Evolutionary conservation across 2,329 filamentous ascomycete genomes (phyloP), one percentile per base, ranked within the genome.

Genomic region (Cercospora zeina): DNA sequence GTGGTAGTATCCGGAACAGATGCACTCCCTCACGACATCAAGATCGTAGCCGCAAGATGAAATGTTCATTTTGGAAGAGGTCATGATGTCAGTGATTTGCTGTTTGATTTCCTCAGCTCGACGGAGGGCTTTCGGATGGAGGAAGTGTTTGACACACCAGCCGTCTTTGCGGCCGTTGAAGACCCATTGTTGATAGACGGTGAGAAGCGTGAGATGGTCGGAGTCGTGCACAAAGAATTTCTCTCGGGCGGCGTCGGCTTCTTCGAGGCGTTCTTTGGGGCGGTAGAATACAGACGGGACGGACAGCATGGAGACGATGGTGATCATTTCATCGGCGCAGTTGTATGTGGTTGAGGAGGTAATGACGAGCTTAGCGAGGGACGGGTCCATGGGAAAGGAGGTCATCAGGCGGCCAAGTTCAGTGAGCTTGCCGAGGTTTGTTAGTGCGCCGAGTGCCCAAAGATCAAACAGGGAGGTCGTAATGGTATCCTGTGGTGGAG

Each of bases 211-310:
- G 42, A 99, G 81, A 74, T 99, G 95, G 75, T 99, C 95, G 1
- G 92, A 97, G 77, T 99, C 95, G 30, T 95, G 92, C 7, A 99
- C 95, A 78, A 96, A 97, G 77, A 99, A 99, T 76, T 97, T 97
- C 75, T 99, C 95, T 30, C 93, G 87, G 34, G 95, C 93, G 0
- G 93, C 88, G 72, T 99, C 95, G 5, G 93, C 95, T 79, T 99
- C 95, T 73, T 99, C 95, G 71, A 96, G 90, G 1, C 95, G 89
- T 76, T 99, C 96, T 74, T 96, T 97, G 2, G 95, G 95, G 6
- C 96, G 87, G 79, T 97, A 97, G 78, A 97, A 99, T 30, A 97
- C 95, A 66, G 89, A 96, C 9, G 95, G 95, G 0, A 99, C 95
- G 0, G 91, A 96, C 8, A 99, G 84, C 95, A 99, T 97, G 24